Evolutionary conservation across 768 basidiomycete species (phyloP).

Genomic region (Psilocybe subaeruginosa): DNA sequence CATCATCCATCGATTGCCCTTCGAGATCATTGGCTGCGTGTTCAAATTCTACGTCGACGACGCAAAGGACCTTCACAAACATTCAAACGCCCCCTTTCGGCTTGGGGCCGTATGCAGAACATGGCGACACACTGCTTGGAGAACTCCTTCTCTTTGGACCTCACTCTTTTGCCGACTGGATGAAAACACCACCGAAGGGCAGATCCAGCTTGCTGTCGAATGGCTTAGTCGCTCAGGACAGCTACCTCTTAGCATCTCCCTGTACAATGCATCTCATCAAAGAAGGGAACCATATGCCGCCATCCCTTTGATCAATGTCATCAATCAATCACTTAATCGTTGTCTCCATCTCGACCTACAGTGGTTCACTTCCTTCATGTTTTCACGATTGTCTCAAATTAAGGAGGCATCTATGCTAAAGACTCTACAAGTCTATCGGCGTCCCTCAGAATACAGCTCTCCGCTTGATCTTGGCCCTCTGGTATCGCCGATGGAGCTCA

Average conservation of each 20-base stretch:
- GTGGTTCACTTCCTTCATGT: not conserved
- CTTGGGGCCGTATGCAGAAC: conserved; percentile 13
- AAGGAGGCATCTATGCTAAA: not conserved
- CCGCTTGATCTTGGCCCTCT: not conserved
- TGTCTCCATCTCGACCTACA: not conserved
- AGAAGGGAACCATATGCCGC: not conserved
- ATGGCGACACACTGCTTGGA: conserved; percentile 15
- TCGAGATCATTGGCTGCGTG: not conserved
- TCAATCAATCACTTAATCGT: not conserved
- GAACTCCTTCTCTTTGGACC: conserved; percentile 10
- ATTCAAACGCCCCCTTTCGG: not conserved
- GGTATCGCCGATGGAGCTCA: not conserved
- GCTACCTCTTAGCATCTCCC: not conserved
- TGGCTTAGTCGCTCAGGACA: conserved; percentile 13
- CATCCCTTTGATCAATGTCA: not conserved
- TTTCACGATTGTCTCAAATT: not conserved
- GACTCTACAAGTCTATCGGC: not conserved
- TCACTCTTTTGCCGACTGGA: not conserved
- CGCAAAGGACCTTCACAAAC: not conserved
- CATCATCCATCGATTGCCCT: not conserved
- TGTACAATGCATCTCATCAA: not conserved
- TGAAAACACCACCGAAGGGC: not conserved
- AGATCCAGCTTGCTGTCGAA: conserved; percentile 1
- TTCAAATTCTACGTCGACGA: not conserved
- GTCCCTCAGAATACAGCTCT: not conserved